A percentile compares a stretch with the other conserved stretches of the same genome.
Conservation (phyloP, 1,139 yeast genomes). For the Magnusiomyces sp. region DNA sequence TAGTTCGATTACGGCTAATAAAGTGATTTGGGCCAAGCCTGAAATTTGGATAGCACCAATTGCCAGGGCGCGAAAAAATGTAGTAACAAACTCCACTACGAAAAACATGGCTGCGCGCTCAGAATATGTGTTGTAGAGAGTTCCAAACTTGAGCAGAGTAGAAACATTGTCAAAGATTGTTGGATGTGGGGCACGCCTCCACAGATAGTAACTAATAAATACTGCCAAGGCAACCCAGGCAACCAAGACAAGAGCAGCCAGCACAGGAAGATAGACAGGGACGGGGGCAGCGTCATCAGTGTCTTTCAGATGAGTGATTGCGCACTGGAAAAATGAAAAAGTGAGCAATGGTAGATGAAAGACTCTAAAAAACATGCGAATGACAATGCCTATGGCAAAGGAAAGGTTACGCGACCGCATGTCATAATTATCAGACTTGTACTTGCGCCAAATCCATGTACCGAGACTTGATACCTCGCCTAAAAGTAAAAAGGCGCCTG, state of each 20-base stretch:
- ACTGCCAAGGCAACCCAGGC: slow-evolving; percentile 24
- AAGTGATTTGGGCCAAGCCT: slow-evolving; percentile 31
- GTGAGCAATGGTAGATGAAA: slow-evolving; percentile 30
- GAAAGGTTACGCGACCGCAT: slow-evolving; percentile 19
- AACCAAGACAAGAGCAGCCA: slow-evolving; percentile 26
- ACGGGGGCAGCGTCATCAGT: slow-evolving; percentile 1
- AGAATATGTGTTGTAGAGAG: slow-evolving; percentile 27
- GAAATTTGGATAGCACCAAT: slow-evolving; percentile 32
- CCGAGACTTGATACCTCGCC: slow-evolving; percentile 13
- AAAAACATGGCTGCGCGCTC: slow-evolving; percentile 20
- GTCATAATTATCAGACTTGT: slow-evolving; percentile 13
- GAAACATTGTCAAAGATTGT: slow-evolving; percentile 26
- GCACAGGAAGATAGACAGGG: slow-evolving; percentile 19
- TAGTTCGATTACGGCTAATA: slow-evolving; percentile 28
- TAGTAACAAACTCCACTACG: slow-evolving; percentile 19
- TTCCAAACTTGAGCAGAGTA: slow-evolving; percentile 26
- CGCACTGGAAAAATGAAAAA: slow-evolving; percentile 29
- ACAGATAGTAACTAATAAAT: slow-evolving; percentile 17
- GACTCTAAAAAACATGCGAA: slow-evolving; percentile 23
- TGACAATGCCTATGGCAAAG: slow-evolving; percentile 23
- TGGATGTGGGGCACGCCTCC: slow-evolving; percentile 15
- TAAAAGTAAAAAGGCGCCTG: slow-evolving; percentile 15
- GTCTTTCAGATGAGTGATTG: slow-evolving; percentile 16
- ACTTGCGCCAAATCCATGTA: slow-evolving; percentile 17
- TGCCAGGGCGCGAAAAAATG: slow-evolving; percentile 28